A percentile compares a stretch with the other conserved stretches of the same genome.
Evolutionary conservation across 257 asterid genomes (phyloP).

Genomic region (Solanum virginianum): DNA sequence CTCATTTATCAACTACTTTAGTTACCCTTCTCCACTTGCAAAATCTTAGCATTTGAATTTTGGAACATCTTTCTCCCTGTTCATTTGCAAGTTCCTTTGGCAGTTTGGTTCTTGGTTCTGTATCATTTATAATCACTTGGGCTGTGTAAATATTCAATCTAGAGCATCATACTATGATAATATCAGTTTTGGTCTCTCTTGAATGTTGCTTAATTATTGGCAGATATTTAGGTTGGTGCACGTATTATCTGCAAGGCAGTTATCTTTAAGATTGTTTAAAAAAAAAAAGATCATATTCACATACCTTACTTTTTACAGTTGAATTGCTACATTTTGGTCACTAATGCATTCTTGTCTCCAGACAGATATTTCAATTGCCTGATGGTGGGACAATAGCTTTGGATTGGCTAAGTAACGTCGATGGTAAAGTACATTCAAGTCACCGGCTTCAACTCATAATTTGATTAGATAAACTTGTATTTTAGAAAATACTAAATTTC

Average conservation of each 20-base stretch:
- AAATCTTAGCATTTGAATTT: not conserved
- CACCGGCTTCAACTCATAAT: not conserved
- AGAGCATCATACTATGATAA: not conserved
- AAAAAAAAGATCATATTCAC: not conserved
- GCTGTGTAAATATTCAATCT: not conserved
- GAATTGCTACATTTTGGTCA: not conserved
- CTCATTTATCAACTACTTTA: not conserved
- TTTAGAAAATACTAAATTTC: not conserved
- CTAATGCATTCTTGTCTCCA: constrained; percentile 23
- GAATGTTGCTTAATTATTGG: not conserved
- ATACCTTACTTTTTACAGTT: not conserved
- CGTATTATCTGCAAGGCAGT: not conserved
- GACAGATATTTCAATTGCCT: constrained; percentile 51
- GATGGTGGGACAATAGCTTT: constrained; percentile 86
- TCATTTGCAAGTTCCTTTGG: not conserved
- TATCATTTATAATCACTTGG: not conserved
- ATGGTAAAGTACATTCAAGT: constrained; percentile 25
- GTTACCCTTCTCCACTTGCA: not conserved
- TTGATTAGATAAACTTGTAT: not conserved
- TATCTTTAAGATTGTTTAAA: not conserved
- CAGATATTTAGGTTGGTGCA: not conserved
- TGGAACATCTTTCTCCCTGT: not conserved
- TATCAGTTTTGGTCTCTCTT: not conserved
- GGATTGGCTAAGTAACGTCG: constrained; percentile 58
- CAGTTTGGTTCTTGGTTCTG: not conserved